Percentiles rank a stretch among this genome's conserved stretches.
These are phyloP conservation scores for Umbelopsis sp. DNA, from an alignment of 371 early-diverging fungal genomes.

Conservation along the genomic window DNA sequence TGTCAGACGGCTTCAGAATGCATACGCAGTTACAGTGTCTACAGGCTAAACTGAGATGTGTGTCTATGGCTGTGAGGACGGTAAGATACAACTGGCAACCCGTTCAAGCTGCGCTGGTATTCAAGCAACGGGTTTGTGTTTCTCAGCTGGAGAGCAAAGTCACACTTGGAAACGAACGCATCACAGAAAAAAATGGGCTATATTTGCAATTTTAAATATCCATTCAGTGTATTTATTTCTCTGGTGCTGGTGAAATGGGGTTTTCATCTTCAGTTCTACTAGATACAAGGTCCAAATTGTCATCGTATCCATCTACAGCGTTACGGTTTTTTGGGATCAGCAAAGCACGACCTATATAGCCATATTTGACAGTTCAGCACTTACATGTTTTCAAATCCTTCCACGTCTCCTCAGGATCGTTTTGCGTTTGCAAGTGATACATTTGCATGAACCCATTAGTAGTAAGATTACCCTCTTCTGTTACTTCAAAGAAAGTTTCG, in stretches of 20 bases:
- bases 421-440: conserved; percentile 71
- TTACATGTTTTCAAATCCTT: conserved; percentile 69
- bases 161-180: neutral
- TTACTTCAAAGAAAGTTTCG: conserved; percentile 59
- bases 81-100: neutral
- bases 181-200: no score
- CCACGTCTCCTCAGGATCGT: conserved; percentile 75
- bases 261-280: conserved; percentile 34
- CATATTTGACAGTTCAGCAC: conserved; percentile 9
- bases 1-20: neutral
- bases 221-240: neutral
- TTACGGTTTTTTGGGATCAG: conserved; percentile 3
- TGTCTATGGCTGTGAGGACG: conserved; percentile 12
- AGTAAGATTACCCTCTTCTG: conserved; percentile 58
- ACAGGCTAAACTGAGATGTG: conserved; percentile 12
- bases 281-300: conserved; percentile 38
- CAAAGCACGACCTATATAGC: neutral
- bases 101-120: no score
- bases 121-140: no score
- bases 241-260: neutral
- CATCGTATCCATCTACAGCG: conserved; percentile 41
- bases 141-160: conserved; percentile 5
- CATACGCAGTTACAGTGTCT: conserved; percentile 17
- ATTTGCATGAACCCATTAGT: conserved; percentile 72
- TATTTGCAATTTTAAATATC: no score